A percentile compares a stretch with the other conserved stretches of the same genome.
These are phyloP conservation scores for Hymenoscyphus infarciens DNA, from an alignment of 2,329 filamentous ascomycete species.

Conservation along the genomic window DNA sequence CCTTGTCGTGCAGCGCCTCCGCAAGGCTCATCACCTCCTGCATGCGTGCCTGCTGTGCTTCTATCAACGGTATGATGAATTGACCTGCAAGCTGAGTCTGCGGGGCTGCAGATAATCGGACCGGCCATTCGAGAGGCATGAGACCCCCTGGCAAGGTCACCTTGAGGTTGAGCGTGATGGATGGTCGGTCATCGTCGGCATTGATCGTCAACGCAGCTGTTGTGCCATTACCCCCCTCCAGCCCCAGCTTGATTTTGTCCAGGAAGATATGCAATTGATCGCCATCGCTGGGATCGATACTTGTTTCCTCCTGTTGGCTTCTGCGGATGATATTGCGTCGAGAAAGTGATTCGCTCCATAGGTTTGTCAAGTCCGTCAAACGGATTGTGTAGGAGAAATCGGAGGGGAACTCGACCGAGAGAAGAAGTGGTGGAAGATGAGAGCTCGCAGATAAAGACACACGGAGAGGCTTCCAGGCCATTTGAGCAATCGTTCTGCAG, in stretches of 20 bases:
- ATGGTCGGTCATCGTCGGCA: conserved; percentile 35
- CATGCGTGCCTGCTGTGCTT: conserved; percentile 42
- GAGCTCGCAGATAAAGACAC: conserved; percentile 23
- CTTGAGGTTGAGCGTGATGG: conserved; percentile 46
- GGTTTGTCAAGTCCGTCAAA: conserved; percentile 66
- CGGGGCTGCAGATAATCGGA: conserved; percentile 47
- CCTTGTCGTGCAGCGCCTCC: conserved; percentile 47
- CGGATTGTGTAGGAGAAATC: conserved; percentile 57
- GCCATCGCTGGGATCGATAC: conserved; percentile 65
- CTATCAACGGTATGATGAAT: conserved; percentile 47
- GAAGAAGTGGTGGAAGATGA: conserved; percentile 57
- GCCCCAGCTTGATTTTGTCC: conserved; percentile 53
- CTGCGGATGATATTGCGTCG: conserved; percentile 59
- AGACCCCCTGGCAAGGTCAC: conserved; percentile 61
- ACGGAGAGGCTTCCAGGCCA: conserved; percentile 29
- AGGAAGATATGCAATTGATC: conserved; percentile 73
- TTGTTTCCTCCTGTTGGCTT: conserved; percentile 59
- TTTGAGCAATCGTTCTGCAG: conserved; percentile 14
- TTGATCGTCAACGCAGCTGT: conserved; percentile 44
- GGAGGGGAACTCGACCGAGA: conserved; percentile 54
- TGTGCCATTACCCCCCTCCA: conserved; percentile 43
- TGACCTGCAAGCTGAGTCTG: conserved; percentile 40
- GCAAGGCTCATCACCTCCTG: conserved; percentile 44
- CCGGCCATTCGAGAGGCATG: conserved; percentile 60
- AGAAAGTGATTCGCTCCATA: conserved; percentile 68